Evolutionary conservation across 139 green algal species (phyloP), one percentile per base, ranked within the genome.

Genomic region (Chlamydomonas eustigma): DNA sequence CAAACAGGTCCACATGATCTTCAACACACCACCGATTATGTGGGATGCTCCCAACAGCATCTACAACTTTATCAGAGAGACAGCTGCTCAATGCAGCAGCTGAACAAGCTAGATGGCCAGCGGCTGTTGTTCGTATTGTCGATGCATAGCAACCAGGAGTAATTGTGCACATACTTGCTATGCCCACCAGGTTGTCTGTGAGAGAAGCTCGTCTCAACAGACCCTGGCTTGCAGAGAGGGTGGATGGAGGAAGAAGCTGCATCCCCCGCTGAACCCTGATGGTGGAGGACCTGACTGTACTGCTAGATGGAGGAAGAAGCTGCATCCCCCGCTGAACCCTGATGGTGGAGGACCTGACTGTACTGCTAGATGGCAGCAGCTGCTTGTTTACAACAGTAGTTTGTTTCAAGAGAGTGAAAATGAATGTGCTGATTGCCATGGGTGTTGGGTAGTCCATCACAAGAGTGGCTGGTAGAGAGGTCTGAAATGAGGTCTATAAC

Each of bases 361-460:
- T n/a, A n/a, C n/a, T n/a, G n/a, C n/a, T n/a, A n/a, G n/a, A n/a
- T n/a, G 44, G 44, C 44, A 22, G 12, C 44, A 28, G 44, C 44
- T 58, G 44, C 12, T 22, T 58, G 44, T 22, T 50, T 51, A 0
- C 1, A 50, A 22, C 37, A 50, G 3, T 30, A 32, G 31, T 68
- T 51, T 34, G 65, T 35, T 73, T 8, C 65, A 51, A 35, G 31
- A 35, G 25, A 73, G 12, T 68, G 58, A 30, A 4, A 22, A 81
- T 73, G 30, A 72, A 31, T 4, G 2, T 22, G 18, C 68, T 24
- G 5, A 82, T 77, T 31, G 70, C 69, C 39, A 34, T 28, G 2
- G 71, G 36, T 3, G 86, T 85, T 2, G 88, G 86, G 76, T 91
- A 88, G 80, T 93, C 89, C 39, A 92, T 89, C 31, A 74, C 80